Evolutionary conservation across 1,284 basidiomycete species (phyloP).

Genomic region (Gymnopus androsaceus): DNA sequence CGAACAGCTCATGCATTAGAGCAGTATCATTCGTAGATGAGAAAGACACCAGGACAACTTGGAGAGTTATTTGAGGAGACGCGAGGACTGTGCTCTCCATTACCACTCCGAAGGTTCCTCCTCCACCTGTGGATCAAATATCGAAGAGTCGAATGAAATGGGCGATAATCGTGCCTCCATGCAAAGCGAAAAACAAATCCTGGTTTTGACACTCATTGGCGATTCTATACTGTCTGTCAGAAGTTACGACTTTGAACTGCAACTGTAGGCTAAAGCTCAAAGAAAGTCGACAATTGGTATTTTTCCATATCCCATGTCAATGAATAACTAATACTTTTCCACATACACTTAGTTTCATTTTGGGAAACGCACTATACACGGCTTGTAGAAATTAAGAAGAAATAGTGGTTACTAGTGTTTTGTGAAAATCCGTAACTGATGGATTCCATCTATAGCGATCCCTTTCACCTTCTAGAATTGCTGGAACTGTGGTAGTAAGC

Average conservation of each 20-base stretch:
- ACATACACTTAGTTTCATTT: slow-evolving; percentile 23
- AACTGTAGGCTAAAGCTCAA: slow-evolving; percentile 26
- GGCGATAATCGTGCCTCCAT: slow-evolving; percentile 35
- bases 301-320: neutral
- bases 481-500: too few relatives aligned
- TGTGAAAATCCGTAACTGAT: neutral
- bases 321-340: neutral
- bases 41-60: slow-evolving; percentile 24
- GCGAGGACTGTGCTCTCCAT: slow-evolving; percentile 24
- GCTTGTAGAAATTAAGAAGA: slow-evolving; percentile 25
- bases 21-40: neutral
- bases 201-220: slow-evolving; percentile 42
- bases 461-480: slow-evolving; percentile 21
- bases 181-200: slow-evolving; percentile 47
- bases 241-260: slow-evolving; percentile 44
- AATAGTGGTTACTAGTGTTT: slow-evolving; percentile 21
- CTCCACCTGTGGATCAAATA: slow-evolving; percentile 21
- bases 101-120: slow-evolving; percentile 30
- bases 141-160: neutral
- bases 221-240: slow-evolving; percentile 36
- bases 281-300: neutral
- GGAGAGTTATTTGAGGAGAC: slow-evolving; percentile 21
- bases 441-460: slow-evolving; percentile 15
- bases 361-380: slow-evolving; percentile 27
- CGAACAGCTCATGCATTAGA: slow-evolving; percentile 19